Evolutionary conservation across 768 basidiomycete species (phyloP), one percentile per base, ranked within the genome.

Genomic region (Naganishia randhawae): DNA sequence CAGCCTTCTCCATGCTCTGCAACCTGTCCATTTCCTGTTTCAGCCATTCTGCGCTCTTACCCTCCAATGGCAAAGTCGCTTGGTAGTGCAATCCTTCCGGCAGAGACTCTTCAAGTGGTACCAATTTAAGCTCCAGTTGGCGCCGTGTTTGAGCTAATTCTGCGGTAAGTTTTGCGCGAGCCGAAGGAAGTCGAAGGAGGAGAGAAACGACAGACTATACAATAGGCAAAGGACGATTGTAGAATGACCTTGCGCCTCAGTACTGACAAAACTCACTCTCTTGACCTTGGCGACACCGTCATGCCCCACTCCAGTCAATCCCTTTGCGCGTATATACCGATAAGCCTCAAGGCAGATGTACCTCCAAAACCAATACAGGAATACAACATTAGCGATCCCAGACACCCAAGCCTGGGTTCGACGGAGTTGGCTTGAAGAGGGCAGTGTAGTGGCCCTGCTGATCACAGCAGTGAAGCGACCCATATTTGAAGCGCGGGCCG

Each of bases 351-450:
- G 32, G 27, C 71, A 69, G 63, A 73, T 63, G 41, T 52, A 65
- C 42, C 65, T 35, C 33, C 62, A 65, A 25, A 77, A n/a, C 68
- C 71, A 70, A 50, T 72, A 74, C 11, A 73, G 25, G 5, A 75
- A 62, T n/a, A 71, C 68, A 22, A 70, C 52, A 27, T 72, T 64
- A 11, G 75, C 74, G 48, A 70, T 65, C 87, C 91, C 90, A 92
- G 81, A 94, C 25, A 61, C 86, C 69, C 87, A 82, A 78, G 91
- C 92, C 73, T 85, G 86, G 70, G 87, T 84, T 77, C 91, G 87
- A 32, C 90, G 91, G 72, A 92, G 92, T 76, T 92, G 81, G 88
- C 90, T 66, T 45, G 27, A 51, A 8, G 64, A 50, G n/a, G 27
- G 32, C 33, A 61, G 27, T 5, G 57, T 61, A 9, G 57, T 61